phyloP scores from a whole-genome alignment of 768 basidiomycete species.

The Dacryopinax primogenitus region DNA sequence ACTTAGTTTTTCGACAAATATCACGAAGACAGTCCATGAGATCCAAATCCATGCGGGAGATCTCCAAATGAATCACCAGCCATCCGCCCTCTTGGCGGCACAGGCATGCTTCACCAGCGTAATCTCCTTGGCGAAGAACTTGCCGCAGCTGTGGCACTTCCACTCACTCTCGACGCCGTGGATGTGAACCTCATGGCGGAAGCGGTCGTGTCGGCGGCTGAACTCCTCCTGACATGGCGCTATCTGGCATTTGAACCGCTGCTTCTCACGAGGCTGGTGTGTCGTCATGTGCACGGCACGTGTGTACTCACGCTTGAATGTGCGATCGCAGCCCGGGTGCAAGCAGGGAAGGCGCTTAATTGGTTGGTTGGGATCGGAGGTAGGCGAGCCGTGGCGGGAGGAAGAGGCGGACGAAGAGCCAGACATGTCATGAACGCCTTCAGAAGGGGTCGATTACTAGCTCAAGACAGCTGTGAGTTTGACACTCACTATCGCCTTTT shows the following conservation, averaged over 20 bases:
- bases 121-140: conserved; percentile 6
- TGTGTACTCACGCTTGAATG: conserved; percentile 4
- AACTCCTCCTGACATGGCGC: conserved; percentile 5
- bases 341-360: background rate
- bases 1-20: background rate
- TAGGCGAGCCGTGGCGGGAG: background rate
- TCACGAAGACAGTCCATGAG: background rate
- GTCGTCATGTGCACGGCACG: conserved; percentile 6
- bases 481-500: conserved; percentile 3
- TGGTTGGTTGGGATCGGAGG: background rate
- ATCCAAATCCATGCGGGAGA: background rate
- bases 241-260: conserved; percentile 2
- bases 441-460: background rate
- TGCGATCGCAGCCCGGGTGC: conserved; percentile 2
- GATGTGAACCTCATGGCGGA: conserved; percentile 5
- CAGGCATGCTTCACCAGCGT: conserved; percentile 5
- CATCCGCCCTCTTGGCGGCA: background rate
- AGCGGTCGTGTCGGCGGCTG: conserved; percentile 7
- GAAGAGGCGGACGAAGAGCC: conserved; percentile 3
- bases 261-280: conserved; percentile 3
- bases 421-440: background rate
- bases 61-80: background rate
- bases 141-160: background rate
- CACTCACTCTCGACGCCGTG: conserved; percentile 6
- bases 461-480: background rate